phyloP scores from a whole-genome alignment of 139 green algal species.

The Nannochloris sp. region DNA sequence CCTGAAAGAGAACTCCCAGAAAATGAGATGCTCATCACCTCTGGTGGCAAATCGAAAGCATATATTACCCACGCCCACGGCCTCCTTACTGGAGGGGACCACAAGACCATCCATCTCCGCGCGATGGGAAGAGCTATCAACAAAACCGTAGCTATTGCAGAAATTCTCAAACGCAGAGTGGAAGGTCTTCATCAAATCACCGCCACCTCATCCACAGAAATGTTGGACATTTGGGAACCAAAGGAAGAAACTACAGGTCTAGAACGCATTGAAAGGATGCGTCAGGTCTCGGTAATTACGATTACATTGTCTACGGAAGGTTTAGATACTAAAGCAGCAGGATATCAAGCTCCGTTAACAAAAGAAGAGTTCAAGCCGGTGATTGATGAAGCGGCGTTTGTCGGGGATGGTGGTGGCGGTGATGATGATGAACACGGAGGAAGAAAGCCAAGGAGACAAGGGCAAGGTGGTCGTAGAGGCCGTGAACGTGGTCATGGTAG shows the following conservation, averaged over 20 bases:
- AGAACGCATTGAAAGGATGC: constrained; percentile 57
- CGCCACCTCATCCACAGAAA: constrained; percentile 51
- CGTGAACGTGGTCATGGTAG: neutral
- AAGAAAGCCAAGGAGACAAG: neutral
- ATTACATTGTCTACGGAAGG: constrained; percentile 62
- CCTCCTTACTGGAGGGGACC: constrained; percentile 70
- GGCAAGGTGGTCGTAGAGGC: constrained; percentile 9
- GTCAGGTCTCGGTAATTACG: constrained; percentile 72
- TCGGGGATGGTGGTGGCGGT: constrained; percentile 2
- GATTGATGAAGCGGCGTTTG: constrained; percentile 8
- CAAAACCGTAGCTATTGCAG: constrained; percentile 79
- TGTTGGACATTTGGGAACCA: constrained; percentile 59
- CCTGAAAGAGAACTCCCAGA: neutral
- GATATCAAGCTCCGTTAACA: constrained; percentile 72
- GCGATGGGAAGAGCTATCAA: constrained; percentile 88
- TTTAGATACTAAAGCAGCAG: constrained; percentile 47
- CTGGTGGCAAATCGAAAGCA: constrained; percentile 54
- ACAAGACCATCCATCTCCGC: constrained; percentile 60
- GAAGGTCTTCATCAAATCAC: constrained; percentile 70
- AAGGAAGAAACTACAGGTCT: constrained; percentile 61
- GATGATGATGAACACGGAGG: constrained; percentile 4
- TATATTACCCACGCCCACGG: constrained; percentile 72
- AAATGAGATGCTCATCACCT: constrained; percentile 63
- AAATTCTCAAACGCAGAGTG: constrained; percentile 88
- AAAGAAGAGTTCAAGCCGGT: constrained; percentile 39